Evolutionary conservation across 495 filamentous ascomycete species (phyloP).

Genomic region (Parathielavia hyrcaniae): DNA sequence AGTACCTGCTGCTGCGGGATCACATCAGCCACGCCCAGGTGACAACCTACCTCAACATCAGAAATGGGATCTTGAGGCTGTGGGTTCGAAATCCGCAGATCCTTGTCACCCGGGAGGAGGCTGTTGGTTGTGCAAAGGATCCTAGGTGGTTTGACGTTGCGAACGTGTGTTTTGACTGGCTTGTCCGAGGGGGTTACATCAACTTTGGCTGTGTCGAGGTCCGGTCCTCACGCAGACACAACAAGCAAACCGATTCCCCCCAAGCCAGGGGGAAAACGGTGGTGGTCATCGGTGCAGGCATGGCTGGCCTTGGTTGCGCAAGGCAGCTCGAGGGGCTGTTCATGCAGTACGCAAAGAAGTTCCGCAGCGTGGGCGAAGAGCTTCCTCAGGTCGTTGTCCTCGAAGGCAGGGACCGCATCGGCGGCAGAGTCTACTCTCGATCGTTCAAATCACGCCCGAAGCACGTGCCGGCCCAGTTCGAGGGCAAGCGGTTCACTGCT

Average conservation of each 20-base stretch:
- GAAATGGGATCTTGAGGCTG: constrained; percentile 87
- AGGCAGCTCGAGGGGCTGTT: constrained; percentile 84
- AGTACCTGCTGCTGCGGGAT: constrained; percentile 70
- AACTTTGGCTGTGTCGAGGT: constrained; percentile 86
- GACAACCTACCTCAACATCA: constrained; percentile 92
- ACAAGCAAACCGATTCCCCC: constrained; percentile 22
- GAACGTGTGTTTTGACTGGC: constrained; percentile 84
- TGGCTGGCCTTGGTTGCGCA: constrained; percentile 86
- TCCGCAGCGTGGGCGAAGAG: constrained; percentile 55
- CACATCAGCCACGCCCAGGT: constrained; percentile 85
- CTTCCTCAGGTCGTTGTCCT: constrained; percentile 72
- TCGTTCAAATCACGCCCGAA: constrained; percentile 50
- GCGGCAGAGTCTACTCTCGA: constrained; percentile 93
- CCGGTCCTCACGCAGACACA: constrained; percentile 29
- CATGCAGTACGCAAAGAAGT: constrained; percentile 62
- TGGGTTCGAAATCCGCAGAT: constrained; percentile 90
- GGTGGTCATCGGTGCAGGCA: constrained; percentile 87
- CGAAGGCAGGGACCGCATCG: constrained; percentile 80
- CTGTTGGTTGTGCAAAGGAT: constrained; percentile 86
- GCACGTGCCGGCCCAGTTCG: constrained; percentile 26
- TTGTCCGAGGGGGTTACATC: constrained; percentile 85
- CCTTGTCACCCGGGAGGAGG: constrained; percentile 79
- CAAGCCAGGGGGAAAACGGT: constrained; percentile 57
- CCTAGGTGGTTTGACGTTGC: constrained; percentile 87
- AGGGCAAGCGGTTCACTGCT: constrained; percentile 67